A percentile compares a stretch with the other conserved stretches of the same genome.
Conservation (phyloP, 2,329 filamentous ascomycete species). For the Fusarium sacchari region DNA sequence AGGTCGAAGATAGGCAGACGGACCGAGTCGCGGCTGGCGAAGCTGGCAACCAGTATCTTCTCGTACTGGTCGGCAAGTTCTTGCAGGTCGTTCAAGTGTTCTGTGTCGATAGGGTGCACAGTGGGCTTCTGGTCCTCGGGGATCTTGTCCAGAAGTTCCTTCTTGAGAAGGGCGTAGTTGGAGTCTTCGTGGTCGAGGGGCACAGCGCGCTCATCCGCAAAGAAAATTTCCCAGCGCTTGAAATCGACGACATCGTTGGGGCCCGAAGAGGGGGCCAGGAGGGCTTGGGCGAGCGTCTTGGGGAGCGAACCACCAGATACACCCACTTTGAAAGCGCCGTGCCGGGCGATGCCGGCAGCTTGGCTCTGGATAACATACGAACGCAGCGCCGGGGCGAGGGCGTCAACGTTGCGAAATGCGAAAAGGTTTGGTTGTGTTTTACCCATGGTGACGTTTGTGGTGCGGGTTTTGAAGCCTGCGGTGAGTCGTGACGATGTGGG, state of each 20-base stretch:
- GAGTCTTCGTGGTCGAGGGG: slow-evolving; percentile 92
- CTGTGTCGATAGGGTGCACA: slow-evolving; percentile 80
- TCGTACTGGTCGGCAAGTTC: slow-evolving; percentile 96
- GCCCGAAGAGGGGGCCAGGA: slow-evolving; percentile 67
- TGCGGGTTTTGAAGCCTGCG: slow-evolving; percentile 27
- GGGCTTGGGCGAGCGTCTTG: slow-evolving; percentile 84
- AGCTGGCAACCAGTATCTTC: slow-evolving; percentile 83
- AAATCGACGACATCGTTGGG: slow-evolving; percentile 76
- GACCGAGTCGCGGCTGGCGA: slow-evolving; percentile 92
- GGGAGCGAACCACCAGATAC: slow-evolving; percentile 95
- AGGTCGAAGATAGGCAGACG: slow-evolving; percentile 96
- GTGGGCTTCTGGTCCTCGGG: slow-evolving; percentile 73
- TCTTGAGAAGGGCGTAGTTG: slow-evolving; percentile 90
- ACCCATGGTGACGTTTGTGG: slow-evolving; percentile 55
- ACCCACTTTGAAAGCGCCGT: slow-evolving; percentile 87
- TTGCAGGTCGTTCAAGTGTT: slow-evolving; percentile 78
- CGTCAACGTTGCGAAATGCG: slow-evolving; percentile 75
- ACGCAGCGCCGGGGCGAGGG: slow-evolving; percentile 81
- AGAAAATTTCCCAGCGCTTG: slow-evolving; percentile 96
- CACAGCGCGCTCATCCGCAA: slow-evolving; percentile 95
- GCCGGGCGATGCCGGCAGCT: slow-evolving; percentile 80
- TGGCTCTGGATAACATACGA: slow-evolving; percentile 85
- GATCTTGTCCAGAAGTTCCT: slow-evolving; percentile 89
- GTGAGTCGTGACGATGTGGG: slow-evolving; percentile 21
- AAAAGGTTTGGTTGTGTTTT: slow-evolving; percentile 76